A percentile compares a stretch with the other conserved stretches of the same genome.
phyloP scores from a whole-genome alignment of 805 yeast species.

The Starmerella kuoi region DNA sequence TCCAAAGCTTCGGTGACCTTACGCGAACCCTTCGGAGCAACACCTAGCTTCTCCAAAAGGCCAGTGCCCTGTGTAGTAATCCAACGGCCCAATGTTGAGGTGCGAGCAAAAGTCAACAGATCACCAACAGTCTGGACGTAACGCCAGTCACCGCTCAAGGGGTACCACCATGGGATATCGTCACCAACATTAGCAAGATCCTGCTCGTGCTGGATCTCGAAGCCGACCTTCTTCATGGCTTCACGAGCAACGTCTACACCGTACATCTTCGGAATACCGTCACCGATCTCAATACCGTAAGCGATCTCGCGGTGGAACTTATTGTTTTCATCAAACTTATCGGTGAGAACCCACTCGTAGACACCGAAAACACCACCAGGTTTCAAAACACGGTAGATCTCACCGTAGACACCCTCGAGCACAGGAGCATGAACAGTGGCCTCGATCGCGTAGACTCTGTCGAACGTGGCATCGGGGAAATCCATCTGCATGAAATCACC shows the following conservation, averaged over 20 bases:
- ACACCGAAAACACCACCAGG: slow-evolving; percentile 98
- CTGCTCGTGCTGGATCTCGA: slow-evolving; percentile 57
- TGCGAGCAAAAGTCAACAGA: slow-evolving; percentile 73
- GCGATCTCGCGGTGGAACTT: slow-evolving; percentile 87
- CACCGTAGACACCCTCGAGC: slow-evolving; percentile 88
- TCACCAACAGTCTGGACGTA: slow-evolving; percentile 71
- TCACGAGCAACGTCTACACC: slow-evolving; percentile 69
- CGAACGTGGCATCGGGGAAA: slow-evolving; percentile 77
- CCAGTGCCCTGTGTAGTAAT: slow-evolving; percentile 72
- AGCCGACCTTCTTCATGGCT: slow-evolving; percentile 79
- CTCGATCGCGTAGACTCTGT: slow-evolving; percentile 95
- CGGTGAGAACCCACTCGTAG: slow-evolving; percentile 99
- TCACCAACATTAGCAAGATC: slow-evolving; percentile 79
- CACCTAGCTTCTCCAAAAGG: slow-evolving; percentile 65
- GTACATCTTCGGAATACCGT: slow-evolving; percentile 98
- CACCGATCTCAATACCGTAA: slow-evolving; percentile 95
- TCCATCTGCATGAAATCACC: slow-evolving; percentile 99
- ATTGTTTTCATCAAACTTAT: slow-evolving; percentile 73
- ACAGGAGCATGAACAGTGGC: slow-evolving; percentile 98
- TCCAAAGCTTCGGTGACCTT: slow-evolving; percentile 88
- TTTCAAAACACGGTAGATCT: slow-evolving; percentile 87
- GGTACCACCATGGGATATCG: slow-evolving; percentile 94
- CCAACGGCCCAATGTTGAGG: slow-evolving; percentile 74
- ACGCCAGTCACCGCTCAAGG: slow-evolving; percentile 87
- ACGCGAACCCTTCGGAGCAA: slow-evolving; percentile 86